phyloP scores from a whole-genome alignment of 306 rosid species.

The Lathyrus sativus region DNA sequence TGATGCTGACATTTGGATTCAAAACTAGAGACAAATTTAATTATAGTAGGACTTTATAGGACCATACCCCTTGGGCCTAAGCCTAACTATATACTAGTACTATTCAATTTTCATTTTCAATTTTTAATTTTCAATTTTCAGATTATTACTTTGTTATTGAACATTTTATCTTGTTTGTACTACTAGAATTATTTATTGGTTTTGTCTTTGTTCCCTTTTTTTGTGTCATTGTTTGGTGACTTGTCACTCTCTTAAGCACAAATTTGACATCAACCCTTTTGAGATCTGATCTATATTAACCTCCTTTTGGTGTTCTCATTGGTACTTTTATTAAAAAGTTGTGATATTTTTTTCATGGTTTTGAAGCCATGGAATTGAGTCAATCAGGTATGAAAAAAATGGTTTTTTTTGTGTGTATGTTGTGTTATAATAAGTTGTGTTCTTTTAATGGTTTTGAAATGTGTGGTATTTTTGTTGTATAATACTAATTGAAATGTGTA shows the following conservation, averaged over 20 bases:
- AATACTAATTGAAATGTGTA: conserved; percentile 11
- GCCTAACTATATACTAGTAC: not conserved
- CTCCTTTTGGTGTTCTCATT: conserved; percentile 22
- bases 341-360: conserved; percentile 6
- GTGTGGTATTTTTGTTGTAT: not conserved
- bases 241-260: conserved; percentile 42
- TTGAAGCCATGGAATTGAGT: conserved; percentile 40
- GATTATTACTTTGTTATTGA: conserved; percentile 1
- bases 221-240: conserved; percentile 42
- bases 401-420: not conserved
- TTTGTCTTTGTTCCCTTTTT: conserved; percentile 45
- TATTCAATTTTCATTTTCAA: conserved; percentile 18
- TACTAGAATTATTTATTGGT: conserved; percentile 27
- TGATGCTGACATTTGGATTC: conserved; percentile 43
- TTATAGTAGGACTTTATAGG: not conserved
- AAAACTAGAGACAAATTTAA: conserved; percentile 37
- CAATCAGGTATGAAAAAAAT: conserved; percentile 37
- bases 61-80: not conserved
- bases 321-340: not conserved
- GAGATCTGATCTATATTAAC: conserved; percentile 38
- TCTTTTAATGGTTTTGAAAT: conserved; percentile 1
- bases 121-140: conserved; percentile 36
- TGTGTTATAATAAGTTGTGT: conserved; percentile 27
- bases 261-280: conserved; percentile 32
- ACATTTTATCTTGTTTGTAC: conserved; percentile 15